Base-by-base conservation (phyloP, 805 yeast species). In the Pichia gijzeniarum region DNA sequence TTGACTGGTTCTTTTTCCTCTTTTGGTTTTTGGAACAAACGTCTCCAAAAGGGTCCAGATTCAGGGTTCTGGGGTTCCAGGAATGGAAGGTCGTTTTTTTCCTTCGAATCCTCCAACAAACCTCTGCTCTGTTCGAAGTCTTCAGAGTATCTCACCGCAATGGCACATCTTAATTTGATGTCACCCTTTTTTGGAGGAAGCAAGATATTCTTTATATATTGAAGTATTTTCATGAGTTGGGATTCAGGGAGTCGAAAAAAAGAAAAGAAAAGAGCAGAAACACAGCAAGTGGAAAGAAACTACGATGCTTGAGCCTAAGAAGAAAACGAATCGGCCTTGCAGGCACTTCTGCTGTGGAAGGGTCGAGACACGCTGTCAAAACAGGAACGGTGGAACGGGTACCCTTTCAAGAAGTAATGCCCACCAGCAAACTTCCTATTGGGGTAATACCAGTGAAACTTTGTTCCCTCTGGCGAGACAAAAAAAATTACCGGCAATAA, bases 111-210 rank as follows among this genome's bases (percentile, higher is more conserved):
- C 5, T 8, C 18, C 8, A 31, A 18, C 20, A 38, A 27, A 18
- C 21, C 16, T 31, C 20, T 12, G n/a, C 30, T 38, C 30, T 5
- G 19, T 17, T 40, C 44, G 32, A 25, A 18, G 3, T 25, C 17
- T 12, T 37, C 34, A 17, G 44, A 34, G 4, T 9, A n/a, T 14
- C 31, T 21, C 3, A 17, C 28, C 7, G 46, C 46, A 38, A 44
- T 35, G 12, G 38, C 43, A 40, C 52, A 49, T 43, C 45, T 43
- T n/a, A 49, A 37, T 20, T 40, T 36, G 19, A 49, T 49, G 16
- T 36, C 45, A 16, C 34, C 32, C 13, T 36, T 49, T 28, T 14
- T 43, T 10, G 37, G 52, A 20, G 37, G 48, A 13, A 37, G 21
- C 14, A 34, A 36, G 3, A 41, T 35, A 21, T 31, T 7, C 9